These are phyloP conservation scores for Malassezia yamatoensis DNA, from an alignment of 1,284 basidiomycete species.

Conservation along the genomic window DNA sequence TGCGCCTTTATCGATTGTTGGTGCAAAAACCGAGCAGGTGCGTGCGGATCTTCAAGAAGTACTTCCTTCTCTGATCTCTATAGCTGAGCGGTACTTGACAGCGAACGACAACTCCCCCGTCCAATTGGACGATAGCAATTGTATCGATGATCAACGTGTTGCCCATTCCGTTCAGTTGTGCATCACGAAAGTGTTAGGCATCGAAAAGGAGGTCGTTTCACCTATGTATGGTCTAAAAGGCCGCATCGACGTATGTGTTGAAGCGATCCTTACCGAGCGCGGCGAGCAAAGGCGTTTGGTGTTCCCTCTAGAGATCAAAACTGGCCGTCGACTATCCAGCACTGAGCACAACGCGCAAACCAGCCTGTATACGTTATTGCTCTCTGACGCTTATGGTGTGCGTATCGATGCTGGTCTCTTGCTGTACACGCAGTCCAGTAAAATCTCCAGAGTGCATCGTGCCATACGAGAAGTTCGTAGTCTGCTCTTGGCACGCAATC, in stretches of 20 bases:
- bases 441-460: conserved; percentile 69
- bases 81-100: conserved; percentile 29
- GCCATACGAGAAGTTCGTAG: conserved; percentile 71
- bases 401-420: conserved; percentile 62
- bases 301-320: conserved; percentile 87
- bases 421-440: conserved; percentile 84
- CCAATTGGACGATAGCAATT: background rate
- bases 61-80: conserved; percentile 29
- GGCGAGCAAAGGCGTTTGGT: conserved; percentile 48
- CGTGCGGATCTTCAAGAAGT: conserved; percentile 21
- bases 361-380: conserved; percentile 86
- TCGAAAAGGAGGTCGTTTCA: conserved; percentile 96
- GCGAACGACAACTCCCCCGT: conserved; percentile 11
- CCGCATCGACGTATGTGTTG: conserved; percentile 82
- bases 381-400: conserved; percentile 72
- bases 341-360: conserved; percentile 88
- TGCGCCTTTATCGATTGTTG: conserved; percentile 27
- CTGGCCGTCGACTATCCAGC: conserved; percentile 61
- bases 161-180: conserved; percentile 14
- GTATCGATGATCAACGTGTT: background rate
- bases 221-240: conserved; percentile 90
- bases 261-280: conserved; percentile 45
- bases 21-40: conserved; percentile 22
- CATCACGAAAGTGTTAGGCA: conserved; percentile 52
- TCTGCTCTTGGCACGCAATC: conserved; percentile 71